Evolutionary conservation across 2,329 filamentous ascomycete genomes (phyloP), one percentile per base, ranked within the genome.

Genomic region (Arthrobotrys pseudoclavata): DNA sequence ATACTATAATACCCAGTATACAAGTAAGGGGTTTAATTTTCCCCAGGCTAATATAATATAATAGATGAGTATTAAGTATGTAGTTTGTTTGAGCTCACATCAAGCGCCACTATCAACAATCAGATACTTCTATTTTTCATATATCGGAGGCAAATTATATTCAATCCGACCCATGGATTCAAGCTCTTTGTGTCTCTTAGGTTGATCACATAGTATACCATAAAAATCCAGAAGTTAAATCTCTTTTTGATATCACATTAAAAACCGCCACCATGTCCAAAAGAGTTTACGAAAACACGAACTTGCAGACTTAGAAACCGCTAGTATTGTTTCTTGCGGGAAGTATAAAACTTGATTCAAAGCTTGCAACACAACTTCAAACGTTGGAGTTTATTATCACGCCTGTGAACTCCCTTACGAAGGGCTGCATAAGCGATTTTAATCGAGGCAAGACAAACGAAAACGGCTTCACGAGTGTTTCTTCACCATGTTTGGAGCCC

Each of bases 351-450:
- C 69, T 20, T 74, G 69, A 31, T 71, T 71, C 37, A 53, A 57
- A n/a, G 6, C 34, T 22, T 69, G 64, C 74, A 77, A 77, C 74
- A 63, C 74, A 77, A 71, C 60, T 62, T 48, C 60, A 77, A 48
- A 77, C 67, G 74, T 77, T 77, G 74, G 26, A 77, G 68, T 77
- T 77, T 77, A 60, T 60, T 61, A 47, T 45, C 52, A 42, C 20
- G 18, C 34, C 20, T 31, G 34, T n/a, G 24, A 34, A 37, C 34
- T 34, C 22, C 18, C 55, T 76, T 66, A 69, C 71, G 47, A 66
- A 76, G 55, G 55, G 64, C 57, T 76, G 71, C 64, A 76, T 76
- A 76, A 76, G 71, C 71, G 57, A 66, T 48, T 34, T 45, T 55
- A 66, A 45, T 61, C 48, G 48, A 45, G 45, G 26, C 45, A 69